phyloP scores from a whole-genome alignment of 306 rosid genomes.

The Alnus rubra region DNA sequence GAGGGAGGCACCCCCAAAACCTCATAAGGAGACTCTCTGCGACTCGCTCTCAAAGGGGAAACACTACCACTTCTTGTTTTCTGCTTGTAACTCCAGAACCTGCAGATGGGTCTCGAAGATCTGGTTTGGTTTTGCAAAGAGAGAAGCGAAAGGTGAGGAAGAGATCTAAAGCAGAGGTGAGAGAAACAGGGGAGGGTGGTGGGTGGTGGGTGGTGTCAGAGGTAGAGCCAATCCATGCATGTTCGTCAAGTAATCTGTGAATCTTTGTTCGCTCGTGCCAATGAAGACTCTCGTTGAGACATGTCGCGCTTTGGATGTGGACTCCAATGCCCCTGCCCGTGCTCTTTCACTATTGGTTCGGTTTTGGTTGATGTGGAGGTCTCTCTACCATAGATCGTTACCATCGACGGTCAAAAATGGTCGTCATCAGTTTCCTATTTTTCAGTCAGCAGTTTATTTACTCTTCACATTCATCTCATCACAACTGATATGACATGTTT shows the following conservation, averaged over 20 bases:
- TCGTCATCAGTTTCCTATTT: neutral
- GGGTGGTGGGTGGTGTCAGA: conserved; percentile 23
- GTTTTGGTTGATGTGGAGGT: neutral
- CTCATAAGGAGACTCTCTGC: conserved; percentile 77
- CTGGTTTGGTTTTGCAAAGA: conserved; percentile 34
- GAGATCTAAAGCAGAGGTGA: conserved; percentile 33
- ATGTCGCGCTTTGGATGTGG: conserved; percentile 18
- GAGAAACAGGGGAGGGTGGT: conserved; percentile 23
- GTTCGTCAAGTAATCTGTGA: conserved; percentile 35
- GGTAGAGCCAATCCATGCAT: conserved; percentile 55
- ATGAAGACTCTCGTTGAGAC: conserved; percentile 8
- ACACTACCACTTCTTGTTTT: conserved; percentile 21
- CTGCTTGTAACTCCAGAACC: conserved; percentile 27
- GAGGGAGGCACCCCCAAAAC: conserved; percentile 87
- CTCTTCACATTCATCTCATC: no score
- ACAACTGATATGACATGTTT: no score
- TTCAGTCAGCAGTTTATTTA: no score
- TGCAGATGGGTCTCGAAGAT: conserved; percentile 37
- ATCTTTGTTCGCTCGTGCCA: conserved; percentile 34
- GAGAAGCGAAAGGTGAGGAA: conserved; percentile 22
- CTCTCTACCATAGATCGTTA: no score
- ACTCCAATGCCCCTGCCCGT: neutral
- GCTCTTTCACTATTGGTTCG: neutral
- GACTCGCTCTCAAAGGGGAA: conserved; percentile 39
- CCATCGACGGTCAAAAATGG: neutral